A percentile compares a stretch with the other conserved stretches of the same genome.
These are phyloP conservation scores for Lanmaoa rubissima DNA, from an alignment of 768 basidiomycete species.

Conservation along the genomic window DNA sequence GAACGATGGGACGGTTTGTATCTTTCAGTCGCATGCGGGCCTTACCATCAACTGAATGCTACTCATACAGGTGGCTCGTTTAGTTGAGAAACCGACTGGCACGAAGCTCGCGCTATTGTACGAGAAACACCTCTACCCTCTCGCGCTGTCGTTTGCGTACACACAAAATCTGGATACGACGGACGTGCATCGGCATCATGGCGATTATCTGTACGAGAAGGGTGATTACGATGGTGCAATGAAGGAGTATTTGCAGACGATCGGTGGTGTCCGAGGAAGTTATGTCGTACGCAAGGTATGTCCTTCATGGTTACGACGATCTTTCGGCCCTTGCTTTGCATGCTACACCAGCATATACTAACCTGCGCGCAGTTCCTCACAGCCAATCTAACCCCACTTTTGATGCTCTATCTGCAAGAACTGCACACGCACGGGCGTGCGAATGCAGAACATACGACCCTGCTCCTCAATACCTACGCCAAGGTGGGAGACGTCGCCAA, in stretches of 20 bases:
- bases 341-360: background rate
- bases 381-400: constrained; percentile 92
- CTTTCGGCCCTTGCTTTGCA: background rate
- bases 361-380: constrained; percentile 74
- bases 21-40: background rate
- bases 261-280: constrained; percentile 86
- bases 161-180: constrained; percentile 80
- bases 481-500: constrained; percentile 90
- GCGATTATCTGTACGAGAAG: constrained; percentile 87
- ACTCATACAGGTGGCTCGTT: constrained; percentile 50
- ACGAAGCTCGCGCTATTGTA: constrained; percentile 88
- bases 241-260: constrained; percentile 88
- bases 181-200: constrained; percentile 87
- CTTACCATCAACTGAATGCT: background rate
- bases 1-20: constrained; percentile 70
- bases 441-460: constrained; percentile 94
- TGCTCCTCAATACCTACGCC: constrained; percentile 95
- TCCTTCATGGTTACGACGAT: background rate
- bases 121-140: constrained; percentile 68
- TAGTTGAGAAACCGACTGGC: constrained; percentile 77
- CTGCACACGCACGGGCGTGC: constrained; percentile 87
- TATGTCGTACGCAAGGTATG: constrained; percentile 95
- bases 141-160: constrained; percentile 82
- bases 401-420: constrained; percentile 95
- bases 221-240: constrained; percentile 93